Base-by-base conservation (phyloP, 1,284 basidiomycete genomes). In the Boletus mariae region DNA sequence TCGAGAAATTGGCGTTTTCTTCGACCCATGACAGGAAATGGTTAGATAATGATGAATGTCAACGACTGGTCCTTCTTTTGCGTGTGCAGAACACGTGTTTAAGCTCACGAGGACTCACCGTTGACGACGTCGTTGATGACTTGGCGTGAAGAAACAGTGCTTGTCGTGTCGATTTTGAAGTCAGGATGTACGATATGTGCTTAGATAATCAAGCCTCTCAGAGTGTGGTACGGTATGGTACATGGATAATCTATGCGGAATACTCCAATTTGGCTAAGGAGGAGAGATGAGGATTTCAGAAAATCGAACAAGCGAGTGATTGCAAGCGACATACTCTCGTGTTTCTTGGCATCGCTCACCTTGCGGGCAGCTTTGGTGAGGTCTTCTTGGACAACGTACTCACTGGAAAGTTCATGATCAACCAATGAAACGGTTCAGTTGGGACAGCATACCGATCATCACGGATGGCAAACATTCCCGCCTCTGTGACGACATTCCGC, bases 401-500 rank as follows among this genome's bases (percentile, higher is more conserved):
- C 94, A 55, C 94, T 91, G 63, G 34, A 15, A 42, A 11, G 28
- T 15, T 49, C 34, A 11, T 13, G 29, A 28, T 56, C 26, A 54
- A 31, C 34, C 46, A 46, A 32, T 41, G 34, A 47, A 48, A 5
- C 15, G 4, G 8, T 25, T 3, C 13, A 28, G 25, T 0, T 15
- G 17, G n/a, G 44, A 49, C 38, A 44, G 15, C 80, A 55, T 57
- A 87, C 87, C 91, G 81, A 63, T 98, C 95, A 58, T 98, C 95
- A 48, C 97, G 81, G 65, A 99, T 98, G 12, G 97, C 97, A 71
- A 98, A 98, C 94, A 99, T 98, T 49, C 97, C 96, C 8, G 96
- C 94, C 73, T 99, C 97, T 6, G 97, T 99, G 50, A 96, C 87
- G 12, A 99, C 92, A 71, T 99, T 99, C 51, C 96, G 83, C 69